Evolutionary conservation across 2,329 filamentous ascomycete species (phyloP).

Genomic region (Fusarium haematococcum): DNA sequence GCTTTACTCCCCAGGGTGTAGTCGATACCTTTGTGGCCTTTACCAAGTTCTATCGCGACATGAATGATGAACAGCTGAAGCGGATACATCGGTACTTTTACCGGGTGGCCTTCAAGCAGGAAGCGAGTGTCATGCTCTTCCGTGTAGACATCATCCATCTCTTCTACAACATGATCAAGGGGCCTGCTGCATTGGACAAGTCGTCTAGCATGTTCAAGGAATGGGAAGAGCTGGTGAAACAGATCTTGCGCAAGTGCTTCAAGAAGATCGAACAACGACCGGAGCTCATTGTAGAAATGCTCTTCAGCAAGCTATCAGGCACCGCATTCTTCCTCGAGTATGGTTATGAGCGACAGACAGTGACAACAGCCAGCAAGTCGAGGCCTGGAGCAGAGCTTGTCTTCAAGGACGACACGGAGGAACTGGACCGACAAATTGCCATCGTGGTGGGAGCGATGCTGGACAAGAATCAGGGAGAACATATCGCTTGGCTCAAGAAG

Average conservation of each 20-base stretch:
- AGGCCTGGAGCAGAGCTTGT: constrained; percentile 84
- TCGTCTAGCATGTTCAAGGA: constrained; percentile 79
- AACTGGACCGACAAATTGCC: constrained; percentile 77
- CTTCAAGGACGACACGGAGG: constrained; percentile 78
- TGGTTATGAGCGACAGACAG: constrained; percentile 87
- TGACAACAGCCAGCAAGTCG: constrained; percentile 68
- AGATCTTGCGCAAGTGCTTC: constrained; percentile 83
- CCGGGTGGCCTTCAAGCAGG: constrained; percentile 93
- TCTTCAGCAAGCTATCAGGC: constrained; percentile 91
- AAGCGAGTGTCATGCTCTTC: constrained; percentile 88
- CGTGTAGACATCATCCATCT: constrained; percentile 90
- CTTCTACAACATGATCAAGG: constrained; percentile 92
- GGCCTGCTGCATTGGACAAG: constrained; percentile 79
- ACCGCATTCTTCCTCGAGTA: constrained; percentile 91
- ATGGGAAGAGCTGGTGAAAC: constrained; percentile 90
- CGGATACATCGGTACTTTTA: constrained; percentile 95
- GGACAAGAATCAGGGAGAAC: constrained; percentile 80
- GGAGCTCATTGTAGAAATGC: constrained; percentile 87
- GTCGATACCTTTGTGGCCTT: constrained; percentile 91
- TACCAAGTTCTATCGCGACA: constrained; percentile 82
- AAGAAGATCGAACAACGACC: constrained; percentile 89
- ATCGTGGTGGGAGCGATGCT: constrained; percentile 84
- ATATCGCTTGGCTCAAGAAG: constrained; percentile 85
- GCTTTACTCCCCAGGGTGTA: constrained; percentile 85
- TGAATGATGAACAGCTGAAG: constrained; percentile 85